phyloP scores from a whole-genome alignment of 805 yeast species.

The Candida succiphila region DNA sequence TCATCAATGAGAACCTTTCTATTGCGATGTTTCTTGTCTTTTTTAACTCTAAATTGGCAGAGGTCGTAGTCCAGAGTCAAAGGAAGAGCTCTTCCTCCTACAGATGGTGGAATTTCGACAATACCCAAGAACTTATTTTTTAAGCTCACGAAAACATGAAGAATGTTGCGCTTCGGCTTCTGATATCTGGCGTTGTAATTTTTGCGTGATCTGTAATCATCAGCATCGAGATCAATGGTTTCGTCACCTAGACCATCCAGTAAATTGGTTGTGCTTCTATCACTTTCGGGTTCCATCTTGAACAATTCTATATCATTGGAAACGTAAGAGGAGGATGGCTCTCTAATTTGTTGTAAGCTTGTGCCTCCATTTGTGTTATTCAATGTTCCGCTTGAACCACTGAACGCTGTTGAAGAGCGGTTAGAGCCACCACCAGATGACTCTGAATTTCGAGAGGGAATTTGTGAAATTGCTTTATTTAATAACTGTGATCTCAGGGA shows the following conservation, averaged over 20 bases:
- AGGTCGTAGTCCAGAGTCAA: conserved; percentile 34
- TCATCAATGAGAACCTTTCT: conserved; percentile 49
- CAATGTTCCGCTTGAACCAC: no score
- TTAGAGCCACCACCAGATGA: no score
- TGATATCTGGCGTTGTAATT: not conserved
- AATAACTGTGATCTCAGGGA: conserved; percentile 59
- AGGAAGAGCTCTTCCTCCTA: conserved; percentile 72
- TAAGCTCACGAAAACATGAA: not conserved
- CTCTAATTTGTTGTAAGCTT: not conserved
- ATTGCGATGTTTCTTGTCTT: conserved; percentile 17
- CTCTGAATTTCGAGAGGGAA: no score
- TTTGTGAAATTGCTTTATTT: conserved; percentile 26
- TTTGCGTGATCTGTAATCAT: not conserved
- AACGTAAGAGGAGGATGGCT: not conserved
- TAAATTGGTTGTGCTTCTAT: not conserved
- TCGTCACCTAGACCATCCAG: not conserved
- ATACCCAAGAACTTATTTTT: conserved; percentile 33
- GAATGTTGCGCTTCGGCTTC: not conserved
- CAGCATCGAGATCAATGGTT: not conserved
- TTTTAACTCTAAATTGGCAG: conserved; percentile 12
- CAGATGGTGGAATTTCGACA: conserved; percentile 39
- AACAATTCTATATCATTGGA: conserved; percentile 2
- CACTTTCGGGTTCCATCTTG: conserved; percentile 4
- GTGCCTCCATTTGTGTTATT: not conserved
- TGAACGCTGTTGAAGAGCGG: not conserved